These are phyloP conservation scores for Ploettnerulaceae sp. DNA, from an alignment of 2,329 filamentous ascomycete genomes.

Conservation along the genomic window DNA sequence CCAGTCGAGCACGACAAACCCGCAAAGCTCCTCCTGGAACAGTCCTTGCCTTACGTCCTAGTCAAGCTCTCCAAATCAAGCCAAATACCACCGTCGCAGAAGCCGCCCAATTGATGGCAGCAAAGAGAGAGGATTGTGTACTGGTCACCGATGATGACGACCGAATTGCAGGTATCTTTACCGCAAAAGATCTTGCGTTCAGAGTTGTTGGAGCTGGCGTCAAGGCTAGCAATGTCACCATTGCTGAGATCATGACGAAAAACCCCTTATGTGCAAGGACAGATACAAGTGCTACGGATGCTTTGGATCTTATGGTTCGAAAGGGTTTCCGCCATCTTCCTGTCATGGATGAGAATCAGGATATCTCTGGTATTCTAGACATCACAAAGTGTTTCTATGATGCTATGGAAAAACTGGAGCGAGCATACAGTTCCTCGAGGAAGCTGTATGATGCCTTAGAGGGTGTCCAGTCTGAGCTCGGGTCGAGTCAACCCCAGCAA, in stretches of 20 bases:
- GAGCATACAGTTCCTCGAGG: conserved; percentile 94
- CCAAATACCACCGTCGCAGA: conserved; percentile 89
- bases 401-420: conserved; percentile 98
- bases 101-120: conserved; percentile 96
- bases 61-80: conserved; percentile 95
- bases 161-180: conserved; percentile 97
- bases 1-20: conserved; percentile 72
- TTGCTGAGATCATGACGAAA: conserved; percentile 99
- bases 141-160: conserved; percentile 97
- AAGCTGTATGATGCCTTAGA: conserved; percentile 97
- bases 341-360: conserved; percentile 99
- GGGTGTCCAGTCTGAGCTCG: conserved; percentile 94
- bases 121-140: conserved; percentile 96
- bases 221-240: conserved; percentile 85
- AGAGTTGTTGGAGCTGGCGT: conserved; percentile 87
- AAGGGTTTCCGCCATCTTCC: conserved; percentile 97
- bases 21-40: conserved; percentile 95
- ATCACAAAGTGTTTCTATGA: conserved; percentile 99
- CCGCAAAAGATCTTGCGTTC: conserved; percentile 96
- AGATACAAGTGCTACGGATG: conserved; percentile 96
- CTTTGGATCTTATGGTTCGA: conserved; percentile 93
- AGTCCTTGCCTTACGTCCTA: conserved; percentile 91
- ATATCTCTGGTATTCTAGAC: conserved; percentile 95
- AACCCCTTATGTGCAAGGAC: conserved; percentile 96
- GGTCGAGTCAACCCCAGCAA: conserved; percentile 92